Evolutionary conservation across 2,329 filamentous ascomycete species (phyloP).

Genomic region (Pseudogymnoascus sp.): DNA sequence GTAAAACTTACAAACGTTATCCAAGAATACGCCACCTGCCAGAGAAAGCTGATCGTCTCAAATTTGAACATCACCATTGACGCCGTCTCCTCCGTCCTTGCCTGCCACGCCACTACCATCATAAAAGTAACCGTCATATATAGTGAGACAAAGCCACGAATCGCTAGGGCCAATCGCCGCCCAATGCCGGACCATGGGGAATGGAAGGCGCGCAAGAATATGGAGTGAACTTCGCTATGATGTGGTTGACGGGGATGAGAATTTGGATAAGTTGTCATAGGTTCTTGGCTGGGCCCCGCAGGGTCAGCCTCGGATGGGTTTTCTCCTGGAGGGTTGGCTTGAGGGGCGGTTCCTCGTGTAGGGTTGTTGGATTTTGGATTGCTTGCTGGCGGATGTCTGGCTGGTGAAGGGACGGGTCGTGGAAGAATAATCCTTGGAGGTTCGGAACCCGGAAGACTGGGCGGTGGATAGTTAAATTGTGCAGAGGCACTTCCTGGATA

Average conservation of each 20-base stretch:
- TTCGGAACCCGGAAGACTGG: neutral
- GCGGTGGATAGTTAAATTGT: neutral
- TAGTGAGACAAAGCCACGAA: slow-evolving; percentile 21
- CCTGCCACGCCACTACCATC: slow-evolving; percentile 23
- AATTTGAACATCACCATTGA: slow-evolving; percentile 22
- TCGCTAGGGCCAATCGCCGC: slow-evolving; percentile 23
- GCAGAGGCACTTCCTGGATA: neutral
- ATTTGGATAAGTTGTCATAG: slow-evolving; percentile 1
- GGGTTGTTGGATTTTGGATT: too few relatives aligned
- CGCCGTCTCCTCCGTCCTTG: slow-evolving; percentile 15
- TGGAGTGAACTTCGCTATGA: slow-evolving; percentile 21
- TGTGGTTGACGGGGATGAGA: neutral
- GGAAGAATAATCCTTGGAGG: neutral
- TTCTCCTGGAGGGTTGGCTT: neutral
- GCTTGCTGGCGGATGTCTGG: too few relatives aligned
- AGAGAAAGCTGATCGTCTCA: slow-evolving; percentile 24
- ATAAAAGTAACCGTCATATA: slow-evolving; percentile 22
- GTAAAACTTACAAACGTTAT: slow-evolving; percentile 25
- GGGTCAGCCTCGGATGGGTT: too few relatives aligned
- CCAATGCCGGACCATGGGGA: slow-evolving; percentile 27
- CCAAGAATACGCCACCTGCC: slow-evolving; percentile 26
- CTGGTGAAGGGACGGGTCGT: neutral
- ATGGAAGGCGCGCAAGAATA: slow-evolving; percentile 30
- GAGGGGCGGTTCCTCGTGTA: neutral
- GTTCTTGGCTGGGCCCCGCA: neutral